Percentiles rank a stretch among this genome's conserved stretches.
These are phyloP conservation scores for Boeremia exigua DNA, from an alignment of 2,329 filamentous ascomycete genomes.

Conservation along the genomic window DNA sequence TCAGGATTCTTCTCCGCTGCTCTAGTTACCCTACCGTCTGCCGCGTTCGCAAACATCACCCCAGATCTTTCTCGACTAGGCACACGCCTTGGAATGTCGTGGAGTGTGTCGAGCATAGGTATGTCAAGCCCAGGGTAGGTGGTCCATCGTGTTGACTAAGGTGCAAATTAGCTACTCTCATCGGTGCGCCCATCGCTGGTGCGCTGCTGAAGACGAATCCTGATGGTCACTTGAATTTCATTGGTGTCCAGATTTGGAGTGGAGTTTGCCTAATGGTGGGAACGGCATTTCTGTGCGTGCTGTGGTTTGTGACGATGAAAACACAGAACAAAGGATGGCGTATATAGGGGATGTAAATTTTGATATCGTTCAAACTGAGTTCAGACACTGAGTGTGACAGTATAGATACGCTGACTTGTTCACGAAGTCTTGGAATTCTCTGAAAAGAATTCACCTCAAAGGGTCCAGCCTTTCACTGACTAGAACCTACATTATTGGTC, in stretches of 20 bases:
- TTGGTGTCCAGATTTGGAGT: slow-evolving; percentile 46
- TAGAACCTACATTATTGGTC: too few relatives aligned
- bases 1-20: slow-evolving; percentile 46
- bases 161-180: slow-evolving; percentile 32
- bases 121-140: background rate
- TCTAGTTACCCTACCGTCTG: slow-evolving; percentile 46
- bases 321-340: slow-evolving; percentile 39
- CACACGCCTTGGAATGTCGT: slow-evolving; percentile 47
- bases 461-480: too few relatives aligned
- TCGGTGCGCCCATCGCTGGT: slow-evolving; percentile 46
- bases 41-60: slow-evolving; percentile 46
- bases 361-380: background rate
- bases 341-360: slow-evolving; percentile 26
- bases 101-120: slow-evolving; percentile 42
- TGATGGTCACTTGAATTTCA: slow-evolving; percentile 33
- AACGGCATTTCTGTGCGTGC: slow-evolving; percentile 30
- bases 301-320: slow-evolving; percentile 35
- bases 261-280: slow-evolving; percentile 43
- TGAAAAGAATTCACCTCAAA: too few relatives aligned
- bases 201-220: slow-evolving; percentile 33
- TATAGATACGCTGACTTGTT: too few relatives aligned
- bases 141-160: background rate
- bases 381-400: too few relatives aligned
- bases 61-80: slow-evolving; percentile 45
- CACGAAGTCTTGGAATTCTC: too few relatives aligned